These are phyloP conservation scores for Claviceps maximensis DNA, from an alignment of 2,329 filamentous ascomycete species.

Conservation along the genomic window DNA sequence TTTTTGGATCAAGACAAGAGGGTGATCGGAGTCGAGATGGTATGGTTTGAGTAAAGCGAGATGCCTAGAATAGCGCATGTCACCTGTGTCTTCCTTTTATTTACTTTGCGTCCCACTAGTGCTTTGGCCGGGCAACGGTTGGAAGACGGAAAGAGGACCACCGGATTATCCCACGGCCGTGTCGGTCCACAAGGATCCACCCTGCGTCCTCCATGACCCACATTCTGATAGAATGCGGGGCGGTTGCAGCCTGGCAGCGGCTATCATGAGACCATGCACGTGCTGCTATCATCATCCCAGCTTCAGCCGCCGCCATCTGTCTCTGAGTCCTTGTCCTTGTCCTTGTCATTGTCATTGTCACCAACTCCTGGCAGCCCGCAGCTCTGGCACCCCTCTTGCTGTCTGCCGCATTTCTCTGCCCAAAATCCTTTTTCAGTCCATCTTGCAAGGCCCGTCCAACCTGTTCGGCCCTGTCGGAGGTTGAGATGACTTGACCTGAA, in stretches of 20 bases:
- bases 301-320: background rate
- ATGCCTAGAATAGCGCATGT: constrained; percentile 8
- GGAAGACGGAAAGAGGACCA: background rate
- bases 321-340: no score
- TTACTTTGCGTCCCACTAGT: constrained; percentile 27
- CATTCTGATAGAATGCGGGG: background rate
- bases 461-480: background rate
- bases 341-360: no score
- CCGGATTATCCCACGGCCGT: constrained; percentile 8
- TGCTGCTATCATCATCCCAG: background rate
- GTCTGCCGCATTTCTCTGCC: background rate
- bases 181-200: background rate
- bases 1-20: constrained; percentile 2
- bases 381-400: background rate
- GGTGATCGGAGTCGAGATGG: constrained; percentile 10
- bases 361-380: background rate
- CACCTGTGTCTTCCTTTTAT: constrained; percentile 27
- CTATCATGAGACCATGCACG: background rate
- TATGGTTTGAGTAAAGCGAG: constrained; percentile 14
- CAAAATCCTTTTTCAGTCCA: background rate
- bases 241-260: background rate
- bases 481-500: constrained; percentile 8
- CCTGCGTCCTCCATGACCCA: background rate
- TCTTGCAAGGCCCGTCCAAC: background rate
- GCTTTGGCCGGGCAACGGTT: constrained; percentile 24